These are phyloP conservation scores for Solioccasus polychromus DNA, from an alignment of 768 basidiomycete species.

Conservation along the genomic window DNA sequence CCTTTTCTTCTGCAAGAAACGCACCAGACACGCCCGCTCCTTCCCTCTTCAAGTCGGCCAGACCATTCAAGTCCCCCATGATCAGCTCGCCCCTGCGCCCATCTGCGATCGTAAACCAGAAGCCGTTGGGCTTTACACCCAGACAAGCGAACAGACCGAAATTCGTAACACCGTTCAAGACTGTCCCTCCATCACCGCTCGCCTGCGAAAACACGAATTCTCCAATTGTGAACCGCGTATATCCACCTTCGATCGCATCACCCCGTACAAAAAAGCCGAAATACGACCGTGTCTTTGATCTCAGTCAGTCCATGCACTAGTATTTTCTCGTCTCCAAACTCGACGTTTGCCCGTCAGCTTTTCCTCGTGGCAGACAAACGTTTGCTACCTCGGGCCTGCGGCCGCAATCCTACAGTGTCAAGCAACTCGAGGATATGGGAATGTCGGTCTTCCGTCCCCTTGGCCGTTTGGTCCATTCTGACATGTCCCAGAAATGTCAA, in stretches of 20 bases:
- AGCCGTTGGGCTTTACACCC: conserved; percentile 24
- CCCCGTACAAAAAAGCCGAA: conserved; percentile 8
- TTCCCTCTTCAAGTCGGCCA: conserved; percentile 25
- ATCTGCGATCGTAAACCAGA: conserved; percentile 19
- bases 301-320: conserved; percentile 36
- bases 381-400: conserved; percentile 48
- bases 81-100: conserved; percentile 37
- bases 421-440: conserved; percentile 48
- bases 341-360: conserved; percentile 23
- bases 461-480: background rate
- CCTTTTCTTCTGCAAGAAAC: conserved; percentile 40
- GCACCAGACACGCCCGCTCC: conserved; percentile 43
- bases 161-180: conserved; percentile 67
- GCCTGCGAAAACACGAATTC: no score
- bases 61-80: conserved; percentile 49
- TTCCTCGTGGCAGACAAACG: conserved; percentile 38
- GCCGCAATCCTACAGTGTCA: conserved; percentile 44
- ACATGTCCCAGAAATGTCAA: conserved; percentile 41
- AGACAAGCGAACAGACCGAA: conserved; percentile 31
- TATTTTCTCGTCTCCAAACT: background rate
- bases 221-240: conserved; percentile 20
- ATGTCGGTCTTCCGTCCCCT: conserved; percentile 40
- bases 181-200: no score
- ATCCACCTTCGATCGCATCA: conserved; percentile 21
- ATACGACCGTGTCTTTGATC: conserved; percentile 33